phyloP scores from a whole-genome alignment of 2,329 filamentous ascomycete genomes.

The Pleoardoris graminearum region DNA sequence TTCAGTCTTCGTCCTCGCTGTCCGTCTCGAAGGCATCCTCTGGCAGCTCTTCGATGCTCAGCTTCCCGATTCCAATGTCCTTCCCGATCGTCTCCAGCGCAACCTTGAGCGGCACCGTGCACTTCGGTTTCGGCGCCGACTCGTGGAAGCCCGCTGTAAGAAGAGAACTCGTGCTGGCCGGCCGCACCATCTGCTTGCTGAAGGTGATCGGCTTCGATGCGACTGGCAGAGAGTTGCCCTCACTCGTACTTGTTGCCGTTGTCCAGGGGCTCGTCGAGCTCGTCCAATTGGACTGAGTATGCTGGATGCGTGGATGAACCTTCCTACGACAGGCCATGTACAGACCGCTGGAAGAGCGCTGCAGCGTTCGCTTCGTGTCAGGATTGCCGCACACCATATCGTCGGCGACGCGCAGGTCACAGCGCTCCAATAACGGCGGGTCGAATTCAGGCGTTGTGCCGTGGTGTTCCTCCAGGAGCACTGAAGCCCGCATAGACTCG shows the following conservation, averaged over 20 bases:
- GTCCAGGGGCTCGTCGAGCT: constrained; percentile 7
- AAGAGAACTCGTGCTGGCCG: constrained; percentile 11
- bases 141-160: constrained; percentile 16
- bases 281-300: background rate
- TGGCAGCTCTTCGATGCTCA: constrained; percentile 8
- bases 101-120: background rate
- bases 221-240: background rate
- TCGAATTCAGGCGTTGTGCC: constrained; percentile 14
- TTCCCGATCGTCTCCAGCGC: constrained; percentile 5
- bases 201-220: constrained; percentile 10
- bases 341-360: background rate
- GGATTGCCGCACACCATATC: background rate
- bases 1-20: constrained; percentile 7
- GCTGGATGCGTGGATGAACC: background rate
- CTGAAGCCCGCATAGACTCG: constrained; percentile 15
- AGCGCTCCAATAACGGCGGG: constrained; percentile 17
- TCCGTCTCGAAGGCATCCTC: constrained; percentile 9
- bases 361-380: background rate
- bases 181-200: constrained; percentile 10
- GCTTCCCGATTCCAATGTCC: constrained; percentile 3
- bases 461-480: constrained; percentile 8
- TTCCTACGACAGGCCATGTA: background rate
- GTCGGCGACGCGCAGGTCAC: constrained; percentile 11
- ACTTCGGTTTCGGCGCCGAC: background rate
- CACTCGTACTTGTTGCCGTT: constrained; percentile 2